Evolutionary conservation across 2,329 filamentous ascomycete genomes (phyloP).

Genomic region (Atkinsonella texensis): DNA sequence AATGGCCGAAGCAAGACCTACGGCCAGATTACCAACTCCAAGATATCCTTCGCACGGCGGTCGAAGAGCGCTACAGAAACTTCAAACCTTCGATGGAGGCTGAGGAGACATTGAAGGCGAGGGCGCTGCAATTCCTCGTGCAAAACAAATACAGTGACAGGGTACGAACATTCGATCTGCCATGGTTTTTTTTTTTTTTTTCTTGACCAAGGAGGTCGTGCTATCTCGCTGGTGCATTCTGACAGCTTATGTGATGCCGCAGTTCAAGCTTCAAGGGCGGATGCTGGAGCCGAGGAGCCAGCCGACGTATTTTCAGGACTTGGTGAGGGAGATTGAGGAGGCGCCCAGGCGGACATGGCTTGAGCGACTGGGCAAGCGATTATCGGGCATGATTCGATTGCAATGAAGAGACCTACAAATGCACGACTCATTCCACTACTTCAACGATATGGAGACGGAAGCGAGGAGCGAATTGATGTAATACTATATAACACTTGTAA

Average conservation of each 20-base stretch:
- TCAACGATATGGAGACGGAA: neutral
- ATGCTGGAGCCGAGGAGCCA: slow-evolving; percentile 49
- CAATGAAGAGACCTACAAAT: slow-evolving; percentile 22
- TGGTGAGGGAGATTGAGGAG: slow-evolving; percentile 50
- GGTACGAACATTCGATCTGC: slow-evolving; percentile 25
- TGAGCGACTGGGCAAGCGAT: slow-evolving; percentile 37
- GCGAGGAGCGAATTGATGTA: too few species aligned
- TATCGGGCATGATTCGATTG: slow-evolving; percentile 49
- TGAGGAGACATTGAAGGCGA: slow-evolving; percentile 42
- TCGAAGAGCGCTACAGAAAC: slow-evolving; percentile 22
- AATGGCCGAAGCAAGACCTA: slow-evolving; percentile 53
- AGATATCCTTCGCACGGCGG: slow-evolving; percentile 33
- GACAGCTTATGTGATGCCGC: neutral
- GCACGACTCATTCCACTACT: neutral
- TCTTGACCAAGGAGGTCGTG: neutral
- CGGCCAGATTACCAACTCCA: slow-evolving; percentile 52
- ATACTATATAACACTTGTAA: too few species aligned
- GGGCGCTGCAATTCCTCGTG: slow-evolving; percentile 46
- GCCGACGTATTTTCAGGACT: slow-evolving; percentile 49
- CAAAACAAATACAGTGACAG: slow-evolving; percentile 46
- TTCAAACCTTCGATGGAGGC: slow-evolving; percentile 27
- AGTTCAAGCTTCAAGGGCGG: slow-evolving; percentile 31
- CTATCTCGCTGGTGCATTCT: neutral
- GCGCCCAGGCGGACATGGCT: slow-evolving; percentile 46
- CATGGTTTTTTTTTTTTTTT: neutral